These are phyloP conservation scores for Artomyces pyxidatus DNA, from an alignment of 768 basidiomycete genomes.

Conservation along the genomic window DNA sequence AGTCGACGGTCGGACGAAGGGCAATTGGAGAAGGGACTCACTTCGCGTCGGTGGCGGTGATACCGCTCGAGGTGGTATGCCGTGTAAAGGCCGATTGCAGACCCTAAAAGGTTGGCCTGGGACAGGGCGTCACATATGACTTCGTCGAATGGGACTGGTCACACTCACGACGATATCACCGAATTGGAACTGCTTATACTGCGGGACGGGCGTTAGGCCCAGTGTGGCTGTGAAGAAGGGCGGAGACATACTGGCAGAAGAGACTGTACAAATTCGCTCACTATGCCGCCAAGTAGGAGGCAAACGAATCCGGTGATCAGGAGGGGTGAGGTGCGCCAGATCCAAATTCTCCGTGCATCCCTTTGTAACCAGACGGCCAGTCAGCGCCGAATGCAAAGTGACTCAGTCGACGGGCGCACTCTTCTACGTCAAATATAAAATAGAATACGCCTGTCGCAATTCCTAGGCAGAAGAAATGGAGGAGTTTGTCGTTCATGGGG, in stretches of 20 bases:
- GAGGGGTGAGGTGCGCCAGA: constrained; percentile 69
- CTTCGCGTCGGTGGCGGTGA: constrained; percentile 75
- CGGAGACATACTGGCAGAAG: constrained; percentile 50
- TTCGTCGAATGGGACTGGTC: too few relatives aligned
- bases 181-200: constrained; percentile 68
- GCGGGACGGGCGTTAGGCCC: not conserved
- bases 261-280: constrained; percentile 79
- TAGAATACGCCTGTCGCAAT: constrained; percentile 77
- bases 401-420: constrained; percentile 40
- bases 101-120: constrained; percentile 79
- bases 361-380: constrained; percentile 28
- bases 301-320: constrained; percentile 65
- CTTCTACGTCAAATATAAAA: constrained; percentile 82
- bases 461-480: constrained; percentile 72
- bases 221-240: not conserved
- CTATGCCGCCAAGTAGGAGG: constrained; percentile 70
- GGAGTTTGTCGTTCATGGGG: constrained; percentile 70
- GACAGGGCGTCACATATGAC: not conserved
- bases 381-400: not conserved
- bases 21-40: constrained; percentile 21
- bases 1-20: not conserved
- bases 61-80: constrained; percentile 66
- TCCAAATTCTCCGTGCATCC: constrained; percentile 75
- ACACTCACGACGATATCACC: constrained; percentile 63
- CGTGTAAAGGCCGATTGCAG: constrained; percentile 55